phyloP scores from a whole-genome alignment of 139 green algal genomes.

The Picochlorum sp. region DNA sequence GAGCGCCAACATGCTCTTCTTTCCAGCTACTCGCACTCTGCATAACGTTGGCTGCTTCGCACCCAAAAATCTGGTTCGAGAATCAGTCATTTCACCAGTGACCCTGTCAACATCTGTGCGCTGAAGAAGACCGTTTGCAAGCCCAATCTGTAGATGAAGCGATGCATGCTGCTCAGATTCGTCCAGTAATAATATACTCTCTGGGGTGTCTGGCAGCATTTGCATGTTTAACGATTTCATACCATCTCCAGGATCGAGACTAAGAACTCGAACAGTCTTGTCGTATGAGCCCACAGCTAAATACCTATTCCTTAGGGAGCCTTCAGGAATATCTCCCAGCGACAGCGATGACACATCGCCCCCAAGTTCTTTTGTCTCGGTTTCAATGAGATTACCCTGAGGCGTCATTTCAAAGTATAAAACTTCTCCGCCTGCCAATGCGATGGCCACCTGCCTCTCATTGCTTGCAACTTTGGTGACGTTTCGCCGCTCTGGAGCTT shows the following conservation, averaged over 20 bases:
- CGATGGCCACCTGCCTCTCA: constrained; percentile 72
- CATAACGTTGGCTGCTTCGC: constrained; percentile 73
- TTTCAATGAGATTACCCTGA: constrained; percentile 80
- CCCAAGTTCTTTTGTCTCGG: constrained; percentile 84
- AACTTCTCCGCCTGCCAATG: constrained; percentile 82
- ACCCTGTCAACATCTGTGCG: constrained; percentile 83
- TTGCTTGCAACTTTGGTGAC: constrained; percentile 65
- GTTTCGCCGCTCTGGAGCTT: constrained; percentile 63
- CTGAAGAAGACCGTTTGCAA: constrained; percentile 89
- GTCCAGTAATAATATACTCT: constrained; percentile 70
- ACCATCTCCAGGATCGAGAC: constrained; percentile 72
- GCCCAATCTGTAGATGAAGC: constrained; percentile 77
- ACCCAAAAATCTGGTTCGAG: constrained; percentile 88
- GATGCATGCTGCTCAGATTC: constrained; percentile 27
- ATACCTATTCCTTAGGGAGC: constrained; percentile 65
- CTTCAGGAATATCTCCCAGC: constrained; percentile 72
- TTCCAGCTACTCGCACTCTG: constrained; percentile 47
- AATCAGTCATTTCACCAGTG: constrained; percentile 74
- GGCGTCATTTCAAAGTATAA: constrained; percentile 95
- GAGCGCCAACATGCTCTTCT: constrained; percentile 84
- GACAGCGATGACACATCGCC: constrained; percentile 83
- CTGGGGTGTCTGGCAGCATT: constrained; percentile 47
- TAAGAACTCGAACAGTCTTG: constrained; percentile 79
- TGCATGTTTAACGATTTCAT: constrained; percentile 45
- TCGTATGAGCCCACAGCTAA: constrained; percentile 75